Base-by-base conservation (phyloP, 2,329 filamentous ascomycete genomes). In the Aureobasidium sp. region DNA sequence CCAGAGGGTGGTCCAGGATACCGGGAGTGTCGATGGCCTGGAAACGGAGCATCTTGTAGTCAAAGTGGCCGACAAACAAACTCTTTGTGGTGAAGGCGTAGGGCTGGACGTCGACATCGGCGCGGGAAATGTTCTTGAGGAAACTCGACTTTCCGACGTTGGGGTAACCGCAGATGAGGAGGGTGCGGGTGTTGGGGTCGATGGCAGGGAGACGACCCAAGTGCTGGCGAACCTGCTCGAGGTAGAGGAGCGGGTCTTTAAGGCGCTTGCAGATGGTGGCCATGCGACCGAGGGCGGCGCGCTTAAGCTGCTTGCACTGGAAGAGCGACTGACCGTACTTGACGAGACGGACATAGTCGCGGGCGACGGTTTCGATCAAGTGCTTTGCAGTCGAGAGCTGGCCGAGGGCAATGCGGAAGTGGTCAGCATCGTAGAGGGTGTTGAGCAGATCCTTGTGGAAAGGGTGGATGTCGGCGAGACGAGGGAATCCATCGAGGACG, bases 61-160 rank as follows among this genome's bases (percentile, higher is more conserved):
- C 91, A 74, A 97, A 97, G 78, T 99, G 94, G 64, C 94, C 94
- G 34, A 97, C 93, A 72, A 97, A 99, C 70, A 99, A 82, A 69
- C 87, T 91, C 83, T 97, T 97, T 61, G 94, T 99, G 39, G 94
- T 97, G 82, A 99, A 99, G 60, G 94, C 95, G 74, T 97, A 99
- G 22, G 94, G 93, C 79, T 97, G 92, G 37, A 97, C 90, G 72
- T 97, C 93, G 62, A 97, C 93, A 79, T 99, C 94, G 67, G 94
- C 94, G 68, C 92, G 85, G 55, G 91, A 96, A 71, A 97, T 88
- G 73, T 88, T 94, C 77, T 88, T 88, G 73, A 99, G 78, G 81
- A 99, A 99, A 68, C 90, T 96, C 62, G 90, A 96, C 81, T 99
- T 99, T 77, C 94, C 92, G 65, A 96, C 91, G 71, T 99, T 99